A percentile compares a stretch with the other conserved stretches of the same genome.
Conservation (phyloP, 257 asterid genomes). For the Przewalskia tangutica region DNA sequence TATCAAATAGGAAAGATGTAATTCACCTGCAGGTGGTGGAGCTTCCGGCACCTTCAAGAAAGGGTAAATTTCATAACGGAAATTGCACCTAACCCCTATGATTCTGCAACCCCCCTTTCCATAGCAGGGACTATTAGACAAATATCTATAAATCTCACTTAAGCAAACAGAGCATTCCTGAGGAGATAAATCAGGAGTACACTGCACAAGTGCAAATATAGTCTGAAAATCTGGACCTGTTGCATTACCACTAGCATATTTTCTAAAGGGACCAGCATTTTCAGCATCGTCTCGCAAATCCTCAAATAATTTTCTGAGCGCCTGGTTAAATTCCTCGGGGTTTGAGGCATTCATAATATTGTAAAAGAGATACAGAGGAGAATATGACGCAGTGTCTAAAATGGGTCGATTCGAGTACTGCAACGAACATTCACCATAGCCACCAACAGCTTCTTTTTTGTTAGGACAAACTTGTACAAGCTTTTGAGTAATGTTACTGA, state of each 20-base stretch:
- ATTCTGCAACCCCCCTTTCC: not conserved
- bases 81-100: no score
- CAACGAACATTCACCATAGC: constrained; percentile 2
- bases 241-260: not conserved
- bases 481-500: not conserved
- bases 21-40: no score
- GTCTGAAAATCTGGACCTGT: not conserved
- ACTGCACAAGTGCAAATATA: not conserved
- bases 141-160: no score
- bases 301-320: no score
- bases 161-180: not conserved
- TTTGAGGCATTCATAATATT: no score
- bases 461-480: not conserved
- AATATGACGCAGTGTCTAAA: no score
- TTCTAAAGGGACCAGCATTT: not conserved
- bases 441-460: not conserved
- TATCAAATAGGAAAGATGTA: no score
- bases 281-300: not conserved
- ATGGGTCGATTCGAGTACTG: not conserved
- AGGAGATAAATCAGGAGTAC: not conserved
- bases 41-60: no score
- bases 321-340: no score
- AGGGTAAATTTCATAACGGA: no score
- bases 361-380: no score
- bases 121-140: not conserved